These are phyloP conservation scores for Populus hybrid DNA, from an alignment of 441 rosid species.

Conservation along the genomic window DNA sequence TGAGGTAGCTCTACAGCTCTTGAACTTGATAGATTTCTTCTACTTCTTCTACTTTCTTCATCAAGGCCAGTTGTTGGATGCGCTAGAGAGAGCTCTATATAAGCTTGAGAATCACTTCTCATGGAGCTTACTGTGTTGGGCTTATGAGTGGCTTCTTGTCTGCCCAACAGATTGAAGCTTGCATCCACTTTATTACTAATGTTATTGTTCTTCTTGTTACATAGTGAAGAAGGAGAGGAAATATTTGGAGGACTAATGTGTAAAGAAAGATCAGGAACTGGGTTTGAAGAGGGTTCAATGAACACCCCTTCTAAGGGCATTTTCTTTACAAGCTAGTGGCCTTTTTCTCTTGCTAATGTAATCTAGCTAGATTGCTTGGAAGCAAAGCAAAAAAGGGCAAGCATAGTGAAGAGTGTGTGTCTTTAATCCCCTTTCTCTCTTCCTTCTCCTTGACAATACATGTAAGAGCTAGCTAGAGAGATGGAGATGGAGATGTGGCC, in stretches of 20 bases:
- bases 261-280: conserved; percentile 74
- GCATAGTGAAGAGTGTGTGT: conserved; percentile 18
- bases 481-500: background rate
- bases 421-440: conserved; percentile 8
- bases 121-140: conserved; percentile 20
- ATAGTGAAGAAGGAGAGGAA: conserved; percentile 21
- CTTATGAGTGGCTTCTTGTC: conserved; percentile 14
- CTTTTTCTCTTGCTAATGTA: conserved; percentile 1
- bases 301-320: conserved; percentile 61
- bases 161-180: conserved; percentile 19
- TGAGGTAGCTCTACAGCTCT: conserved; percentile 4
- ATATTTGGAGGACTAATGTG: conserved; percentile 67
- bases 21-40: conserved; percentile 11
- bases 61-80: conserved; percentile 30
- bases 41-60: conserved; percentile 7
- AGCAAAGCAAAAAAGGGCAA: conserved; percentile 23
- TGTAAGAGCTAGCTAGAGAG: background rate
- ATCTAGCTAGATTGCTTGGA: background rate
- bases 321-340: conserved; percentile 10
- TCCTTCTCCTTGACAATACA: conserved; percentile 6
- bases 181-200: conserved; percentile 5
- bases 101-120: conserved; percentile 35
- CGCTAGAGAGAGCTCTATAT: conserved; percentile 59
- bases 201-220: conserved; percentile 5
- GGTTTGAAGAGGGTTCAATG: conserved; percentile 46